phyloP scores from a whole-genome alignment of 495 filamentous ascomycete species.

The Cercophora newfieldiana region DNA sequence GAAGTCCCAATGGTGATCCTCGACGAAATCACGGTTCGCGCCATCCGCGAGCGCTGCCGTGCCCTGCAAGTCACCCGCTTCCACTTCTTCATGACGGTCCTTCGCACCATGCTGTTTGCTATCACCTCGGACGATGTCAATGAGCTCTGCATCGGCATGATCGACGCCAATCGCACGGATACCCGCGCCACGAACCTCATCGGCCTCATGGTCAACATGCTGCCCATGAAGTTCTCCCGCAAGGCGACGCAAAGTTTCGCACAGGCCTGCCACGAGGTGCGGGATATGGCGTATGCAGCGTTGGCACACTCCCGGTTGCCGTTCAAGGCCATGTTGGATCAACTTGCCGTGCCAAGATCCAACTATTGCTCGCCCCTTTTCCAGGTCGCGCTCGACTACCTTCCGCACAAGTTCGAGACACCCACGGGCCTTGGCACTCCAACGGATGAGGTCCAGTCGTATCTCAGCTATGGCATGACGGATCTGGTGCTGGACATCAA shows the following conservation, averaged over 20 bases:
- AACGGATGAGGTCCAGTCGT: too few relatives aligned
- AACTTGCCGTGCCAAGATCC: conserved; percentile 8
- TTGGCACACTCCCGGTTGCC: conserved; percentile 2
- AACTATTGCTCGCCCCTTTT: conserved; percentile 24
- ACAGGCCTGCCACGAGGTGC: background rate
- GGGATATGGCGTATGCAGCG: background rate
- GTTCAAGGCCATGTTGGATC: background rate
- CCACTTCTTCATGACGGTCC: conserved; percentile 1
- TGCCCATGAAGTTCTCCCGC: background rate
- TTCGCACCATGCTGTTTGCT: too few relatives aligned
- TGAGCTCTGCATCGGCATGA: conserved; percentile 7
- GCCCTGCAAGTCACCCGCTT: conserved; percentile 7
- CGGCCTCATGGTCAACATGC: background rate
- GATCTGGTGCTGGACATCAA: too few relatives aligned
- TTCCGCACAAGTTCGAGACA: too few relatives aligned
- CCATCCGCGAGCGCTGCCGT: too few relatives aligned
- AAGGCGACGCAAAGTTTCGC: background rate
- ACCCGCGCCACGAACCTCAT: background rate
- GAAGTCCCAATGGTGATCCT: too few relatives aligned
- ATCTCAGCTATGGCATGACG: too few relatives aligned
- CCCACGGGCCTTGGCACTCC: too few relatives aligned
- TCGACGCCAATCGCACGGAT: conserved; percentile 1
- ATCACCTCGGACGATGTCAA: too few relatives aligned
- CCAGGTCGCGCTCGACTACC: conserved; percentile 31
- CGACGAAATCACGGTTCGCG: too few relatives aligned